phyloP scores from a whole-genome alignment of 345 rosid genomes.

The Brassica juncea region DNA sequence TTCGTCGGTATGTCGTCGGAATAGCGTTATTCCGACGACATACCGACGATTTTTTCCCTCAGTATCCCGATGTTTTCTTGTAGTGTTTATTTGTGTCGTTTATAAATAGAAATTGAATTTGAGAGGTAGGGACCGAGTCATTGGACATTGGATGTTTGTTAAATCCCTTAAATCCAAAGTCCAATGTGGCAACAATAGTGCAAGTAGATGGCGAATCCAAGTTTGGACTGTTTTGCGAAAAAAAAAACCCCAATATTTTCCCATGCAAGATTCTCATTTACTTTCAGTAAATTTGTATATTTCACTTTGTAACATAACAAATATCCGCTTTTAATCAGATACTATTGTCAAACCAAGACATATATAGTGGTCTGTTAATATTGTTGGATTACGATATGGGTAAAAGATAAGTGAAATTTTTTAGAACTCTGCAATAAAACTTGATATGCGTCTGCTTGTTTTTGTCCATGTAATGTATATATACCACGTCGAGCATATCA shows the following conservation, averaged over 20 bases:
- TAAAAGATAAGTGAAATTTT: background rate
- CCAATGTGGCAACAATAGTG: background rate
- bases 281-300: background rate
- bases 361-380: background rate
- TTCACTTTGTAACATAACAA: background rate
- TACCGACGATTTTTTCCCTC: too few relatives aligned
- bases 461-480: background rate
- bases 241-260: background rate
- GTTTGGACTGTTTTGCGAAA: background rate
- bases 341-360: background rate
- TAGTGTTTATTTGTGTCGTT: background rate
- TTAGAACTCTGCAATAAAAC: background rate
- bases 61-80: too few relatives aligned
- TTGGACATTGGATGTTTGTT: conserved; percentile 21
- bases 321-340: background rate
- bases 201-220: conserved; percentile 24
- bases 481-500: conserved; percentile 31
- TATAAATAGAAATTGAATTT: background rate
- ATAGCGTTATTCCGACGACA: too few relatives aligned
- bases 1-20: too few relatives aligned
- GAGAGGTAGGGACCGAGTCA: conserved; percentile 26
- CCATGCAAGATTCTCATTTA: background rate
- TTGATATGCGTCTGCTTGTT: background rate
- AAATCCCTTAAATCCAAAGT: conserved; percentile 19
- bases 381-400: background rate